Percentiles rank a stretch among this genome's conserved stretches.
Conservation (phyloP, 164 flowering plant genomes). For the Annona squamosa region DNA sequence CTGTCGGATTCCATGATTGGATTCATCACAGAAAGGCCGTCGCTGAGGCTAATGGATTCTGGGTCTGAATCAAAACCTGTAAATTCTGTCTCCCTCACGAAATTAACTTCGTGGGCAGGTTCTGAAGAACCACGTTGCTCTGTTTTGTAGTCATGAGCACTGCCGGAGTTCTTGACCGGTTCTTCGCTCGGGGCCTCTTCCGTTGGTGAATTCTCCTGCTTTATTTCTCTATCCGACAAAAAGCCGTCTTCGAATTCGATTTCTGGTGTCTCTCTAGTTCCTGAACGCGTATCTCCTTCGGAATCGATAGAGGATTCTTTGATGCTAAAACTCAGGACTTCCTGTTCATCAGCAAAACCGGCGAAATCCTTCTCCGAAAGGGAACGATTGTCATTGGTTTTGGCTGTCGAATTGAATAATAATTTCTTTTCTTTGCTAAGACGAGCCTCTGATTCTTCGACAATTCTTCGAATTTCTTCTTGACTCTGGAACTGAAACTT, state of each 20-base stretch:
- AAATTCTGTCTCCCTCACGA: slow-evolving; percentile 25
- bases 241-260: slow-evolving; percentile 9
- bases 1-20: slow-evolving; percentile 23
- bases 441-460: slow-evolving; percentile 9
- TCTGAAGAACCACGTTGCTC: slow-evolving; percentile 4
- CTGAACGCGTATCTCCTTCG: background rate
- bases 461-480: slow-evolving; percentile 32
- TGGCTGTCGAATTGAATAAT: background rate
- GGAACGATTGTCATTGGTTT: slow-evolving; percentile 25
- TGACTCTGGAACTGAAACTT: slow-evolving; percentile 44
- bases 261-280: slow-evolving; percentile 8
- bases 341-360: slow-evolving; percentile 30
- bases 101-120: background rate
- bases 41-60: slow-evolving; percentile 32
- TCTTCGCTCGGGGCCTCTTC: slow-evolving; percentile 15
- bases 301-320: slow-evolving; percentile 21
- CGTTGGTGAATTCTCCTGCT: slow-evolving; percentile 3
- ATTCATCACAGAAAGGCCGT: slow-evolving; percentile 20
- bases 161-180: background rate
- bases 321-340: slow-evolving; percentile 20
- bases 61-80: slow-evolving; percentile 31
- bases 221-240: slow-evolving; percentile 9
- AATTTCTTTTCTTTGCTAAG: background rate
- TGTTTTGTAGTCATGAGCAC: background rate
- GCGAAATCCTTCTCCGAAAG: slow-evolving; percentile 22